phyloP scores from a whole-genome alignment of 345 rosid species.

The Laguncularia racemosa region DNA sequence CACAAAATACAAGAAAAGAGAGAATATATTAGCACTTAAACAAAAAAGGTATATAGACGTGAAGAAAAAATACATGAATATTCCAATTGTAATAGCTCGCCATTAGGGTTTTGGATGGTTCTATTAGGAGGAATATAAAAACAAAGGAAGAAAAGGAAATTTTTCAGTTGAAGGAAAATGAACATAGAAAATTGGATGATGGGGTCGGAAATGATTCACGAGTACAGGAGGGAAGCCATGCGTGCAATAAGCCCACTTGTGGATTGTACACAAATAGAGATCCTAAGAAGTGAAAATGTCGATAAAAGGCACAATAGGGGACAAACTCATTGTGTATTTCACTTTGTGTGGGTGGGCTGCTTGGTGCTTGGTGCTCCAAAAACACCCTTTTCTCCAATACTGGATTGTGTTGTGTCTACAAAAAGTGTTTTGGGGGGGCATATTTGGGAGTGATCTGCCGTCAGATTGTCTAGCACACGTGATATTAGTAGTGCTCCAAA shows the following conservation, averaged over 20 bases:
- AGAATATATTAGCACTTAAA: too few species aligned
- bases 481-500: slow-evolving; percentile 9
- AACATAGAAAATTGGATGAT: slow-evolving; percentile 1
- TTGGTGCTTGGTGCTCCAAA: slow-evolving; percentile 18
- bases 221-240: slow-evolving; percentile 5
- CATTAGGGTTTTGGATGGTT: too few species aligned
- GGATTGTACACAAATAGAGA: neutral
- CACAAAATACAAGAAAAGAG: too few species aligned
- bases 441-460: slow-evolving; percentile 29
- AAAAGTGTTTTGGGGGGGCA: slow-evolving; percentile 3
- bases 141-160: too few species aligned
- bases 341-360: slow-evolving; percentile 6
- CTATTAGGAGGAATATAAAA: too few species aligned
- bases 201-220: slow-evolving; percentile 1
- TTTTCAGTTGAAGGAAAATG: too few species aligned
- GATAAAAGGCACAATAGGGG: neutral
- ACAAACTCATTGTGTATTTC: slow-evolving; percentile 8
- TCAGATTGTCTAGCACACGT: slow-evolving; percentile 40
- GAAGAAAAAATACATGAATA: too few species aligned
- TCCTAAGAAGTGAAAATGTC: too few species aligned
- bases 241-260: slow-evolving; percentile 7
- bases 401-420: too few species aligned
- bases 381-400: neutral
- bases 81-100: too few species aligned
- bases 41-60: too few species aligned